Evolutionary conservation across 108 stramenopile genomes (phyloP), one percentile per base, ranked within the genome.

Genomic region (Nannochloropsis salina): DNA sequence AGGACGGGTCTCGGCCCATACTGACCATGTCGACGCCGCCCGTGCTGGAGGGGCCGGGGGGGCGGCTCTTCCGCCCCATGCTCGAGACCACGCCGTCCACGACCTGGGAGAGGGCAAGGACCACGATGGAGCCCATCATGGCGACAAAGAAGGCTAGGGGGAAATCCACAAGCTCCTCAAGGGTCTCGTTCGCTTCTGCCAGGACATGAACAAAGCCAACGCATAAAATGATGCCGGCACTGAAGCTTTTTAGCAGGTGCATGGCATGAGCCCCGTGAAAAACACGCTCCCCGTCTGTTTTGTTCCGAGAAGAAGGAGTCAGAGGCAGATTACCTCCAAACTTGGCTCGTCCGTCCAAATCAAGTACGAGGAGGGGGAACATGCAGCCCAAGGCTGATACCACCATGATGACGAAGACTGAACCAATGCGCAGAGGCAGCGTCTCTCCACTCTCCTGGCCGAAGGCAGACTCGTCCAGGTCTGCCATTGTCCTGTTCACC

Each of bases 41-140:
- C n/a, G 61, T n/a, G 61, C 61, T n/a, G 6, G 61, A 74, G 5
- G 61, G 61, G 4, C 61, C 61, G 61, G 61, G 61, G 61, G 61
- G 61, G 4, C n/a, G 15, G 3, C 61, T n/a, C 15, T n/a, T 15
- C n/a, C n/a, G 20, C n/a, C 20, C 15, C 61, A 74, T 74, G 61
- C 61, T 74, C 3, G 61, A n/a, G 61, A 74, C 61, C 15, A 74
- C 20, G n/a, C 61, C 61, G 61, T 74, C 61, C 20, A 74, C 61
- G n/a, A 74, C n/a, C n/a, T 74, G 61, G 15, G 61, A 74, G 61
- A 74, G 61, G 6, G 61, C 61, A n/a, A 74, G 61, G n/a, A 74
- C 61, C 15, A 74, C 61, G 61, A 74, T 74, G n/a, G 61, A 74
- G 61, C 61, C 61, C 61, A 74, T 74, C 61, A 74, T 74, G n/a